Evolutionary conservation across 2,329 filamentous ascomycete genomes (phyloP).

Genomic region (Claviceps monticola): DNA sequence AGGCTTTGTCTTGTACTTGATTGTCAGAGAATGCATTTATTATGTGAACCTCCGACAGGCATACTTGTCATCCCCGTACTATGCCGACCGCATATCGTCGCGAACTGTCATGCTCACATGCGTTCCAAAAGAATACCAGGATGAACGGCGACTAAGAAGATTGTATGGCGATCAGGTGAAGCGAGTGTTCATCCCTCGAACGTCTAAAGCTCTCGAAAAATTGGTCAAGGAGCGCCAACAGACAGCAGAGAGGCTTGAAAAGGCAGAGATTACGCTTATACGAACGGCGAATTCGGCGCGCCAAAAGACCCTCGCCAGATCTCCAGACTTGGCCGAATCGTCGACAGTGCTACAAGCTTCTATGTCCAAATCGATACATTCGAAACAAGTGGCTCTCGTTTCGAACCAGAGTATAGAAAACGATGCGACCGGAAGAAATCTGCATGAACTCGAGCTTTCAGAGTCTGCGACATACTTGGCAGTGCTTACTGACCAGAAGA

Average conservation of each 20-base stretch:
- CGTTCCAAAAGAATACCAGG: constrained; percentile 65
- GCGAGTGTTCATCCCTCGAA: constrained; percentile 70
- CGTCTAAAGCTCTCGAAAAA: constrained; percentile 64
- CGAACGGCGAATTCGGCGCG: constrained; percentile 61
- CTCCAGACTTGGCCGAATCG: background rate
- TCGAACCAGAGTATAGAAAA: constrained; percentile 3
- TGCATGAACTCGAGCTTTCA: constrained; percentile 5
- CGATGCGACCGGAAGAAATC: background rate
- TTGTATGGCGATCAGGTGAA: constrained; percentile 75
- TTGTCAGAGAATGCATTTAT: constrained; percentile 79
- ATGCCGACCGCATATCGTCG: constrained; percentile 75
- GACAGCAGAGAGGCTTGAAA: constrained; percentile 69
- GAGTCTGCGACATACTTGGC: constrained; percentile 4
- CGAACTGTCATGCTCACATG: constrained; percentile 82
- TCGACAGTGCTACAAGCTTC: background rate
- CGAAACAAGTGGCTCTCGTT: constrained; percentile 2
- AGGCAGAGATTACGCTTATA: constrained; percentile 75
- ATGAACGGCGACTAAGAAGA: constrained; percentile 60
- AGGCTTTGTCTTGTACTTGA: constrained; percentile 74
- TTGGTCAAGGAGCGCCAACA: constrained; percentile 71
- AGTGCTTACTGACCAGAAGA: background rate
- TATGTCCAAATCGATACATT: background rate
- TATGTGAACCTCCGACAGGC: constrained; percentile 89
- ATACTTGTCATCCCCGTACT: constrained; percentile 73
- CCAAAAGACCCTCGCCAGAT: constrained; percentile 25